Percentiles rank a stretch among this genome's conserved stretches.
Evolutionary conservation across 805 yeast genomes (phyloP).

Genomic region (Wickerhamiella vanderwaltii): DNA sequence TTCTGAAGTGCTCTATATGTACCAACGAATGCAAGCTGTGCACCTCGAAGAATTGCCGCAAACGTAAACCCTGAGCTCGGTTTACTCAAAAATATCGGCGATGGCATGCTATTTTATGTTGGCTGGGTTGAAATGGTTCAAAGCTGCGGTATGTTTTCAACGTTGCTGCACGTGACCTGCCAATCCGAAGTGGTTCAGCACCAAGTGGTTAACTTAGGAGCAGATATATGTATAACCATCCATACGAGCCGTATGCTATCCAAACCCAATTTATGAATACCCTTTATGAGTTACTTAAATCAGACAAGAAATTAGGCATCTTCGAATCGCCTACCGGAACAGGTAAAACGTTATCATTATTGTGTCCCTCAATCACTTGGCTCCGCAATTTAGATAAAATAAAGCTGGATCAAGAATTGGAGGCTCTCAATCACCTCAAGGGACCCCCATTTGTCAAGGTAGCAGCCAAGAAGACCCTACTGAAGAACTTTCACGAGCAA

Average conservation of each 20-base stretch:
- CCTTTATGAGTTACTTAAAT: constrained; percentile 49
- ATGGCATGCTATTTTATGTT: constrained; percentile 35
- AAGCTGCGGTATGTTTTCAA: too few species aligned
- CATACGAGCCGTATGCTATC: constrained; percentile 68
- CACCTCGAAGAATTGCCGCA: constrained; percentile 39
- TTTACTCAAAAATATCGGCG: constrained; percentile 45
- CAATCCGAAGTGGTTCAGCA: too few species aligned
- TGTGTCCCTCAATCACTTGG: constrained; percentile 82
- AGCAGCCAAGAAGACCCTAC: constrained; percentile 25
- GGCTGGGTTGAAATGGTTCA: too few species aligned
- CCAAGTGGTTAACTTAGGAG: not conserved
- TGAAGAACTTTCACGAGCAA: constrained; percentile 16
- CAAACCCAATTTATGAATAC: constrained; percentile 67
- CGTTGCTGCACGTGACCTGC: too few species aligned
- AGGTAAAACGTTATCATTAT: constrained; percentile 79
- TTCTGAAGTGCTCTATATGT: constrained; percentile 36
- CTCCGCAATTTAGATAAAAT: constrained; percentile 35
- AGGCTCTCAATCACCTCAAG: constrained; percentile 31
- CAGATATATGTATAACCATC: constrained; percentile 45
- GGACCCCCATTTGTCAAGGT: constrained; percentile 63
- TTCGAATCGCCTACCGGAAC: constrained; percentile 91
- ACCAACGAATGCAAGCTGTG: constrained; percentile 42
- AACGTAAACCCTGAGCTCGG: constrained; percentile 45
- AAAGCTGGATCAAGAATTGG: constrained; percentile 15
- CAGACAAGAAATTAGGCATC: constrained; percentile 50